Base-by-base conservation (phyloP, 805 yeast genomes). In the Candida railenensis region DNA sequence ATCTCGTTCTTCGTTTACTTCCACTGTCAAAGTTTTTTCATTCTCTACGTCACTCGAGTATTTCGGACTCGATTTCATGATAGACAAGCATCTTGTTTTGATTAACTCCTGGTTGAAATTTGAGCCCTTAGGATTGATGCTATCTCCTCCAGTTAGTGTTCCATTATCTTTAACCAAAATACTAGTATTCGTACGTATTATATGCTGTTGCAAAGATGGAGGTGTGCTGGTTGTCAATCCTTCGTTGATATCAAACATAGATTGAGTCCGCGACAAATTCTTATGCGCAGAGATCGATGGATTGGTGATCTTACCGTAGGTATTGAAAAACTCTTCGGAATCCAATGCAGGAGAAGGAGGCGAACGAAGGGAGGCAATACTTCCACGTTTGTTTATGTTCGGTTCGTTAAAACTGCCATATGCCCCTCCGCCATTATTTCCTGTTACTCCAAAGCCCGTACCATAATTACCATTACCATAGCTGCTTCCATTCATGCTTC, bases 311-410 rank as follows among this genome's bases (percentile, higher is more conserved):
- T 34, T 12, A 19, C 40, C 46, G 20, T 37, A n/a, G 7, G 39
- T 22, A 28, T 42, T 32, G 34, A 38, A 47, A 41, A 45, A 57
- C 9, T 67, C 73, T 21, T 68, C 72, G 22, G 52, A 44, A 44
- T 67, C 73, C 7, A 65, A 41, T 5, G 66, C 71, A 1, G 73
- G 73, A 3, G 72, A 66, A 8, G 71, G 71, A 12, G 39, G 43
- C 1, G 70, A 59, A 46, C 70, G 54, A 34, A 67, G 48, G 32
- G 70, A 58, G 28, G 64, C 68, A 3, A 62, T 49, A 1, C 70
- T 62, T 34, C 49, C 58, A 43, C 58, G 49, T 40, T 60, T 59
- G 8, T 36, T 43, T 14, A 45, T 8, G 16, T 20, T 22, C 4
- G 40, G 32, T 8, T 33, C 28, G 36, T 22, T 22, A 12, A 21